Evolutionary conservation across 306 rosid genomes (phyloP), one percentile per base, ranked within the genome.

Genomic region (Carpinus fangiana): DNA sequence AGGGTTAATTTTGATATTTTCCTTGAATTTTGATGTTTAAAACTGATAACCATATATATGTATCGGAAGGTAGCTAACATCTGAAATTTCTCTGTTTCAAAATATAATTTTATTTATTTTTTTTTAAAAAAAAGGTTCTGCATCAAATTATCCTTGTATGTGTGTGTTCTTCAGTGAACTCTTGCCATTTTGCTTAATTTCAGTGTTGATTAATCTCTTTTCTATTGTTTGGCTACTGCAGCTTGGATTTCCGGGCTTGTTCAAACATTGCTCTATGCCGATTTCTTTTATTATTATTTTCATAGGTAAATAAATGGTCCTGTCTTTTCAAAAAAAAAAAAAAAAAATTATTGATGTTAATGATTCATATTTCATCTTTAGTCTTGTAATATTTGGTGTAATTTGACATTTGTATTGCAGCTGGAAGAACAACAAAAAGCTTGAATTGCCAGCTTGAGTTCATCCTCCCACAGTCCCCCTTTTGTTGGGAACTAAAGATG

Each of bases 261-360:
- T 77, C 98, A 93, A 83, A 93, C 98, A 23, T 76, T 91, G 85
- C 87, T 93, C 13, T 93, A 93, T 76, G 97, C 91, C 51, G 98
- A 93, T 79, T 93, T 93, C 89, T 93, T 93, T 89, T 93, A 93
- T 74, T 93, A 93, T 81, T 93, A 91, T 80, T 90, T 90, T 86
- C 87, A 90, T 81, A 93, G 98, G 98, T 90, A 87, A 75, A n/a
- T 90, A 87, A 75, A n/a, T 73, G 75, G 17, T 11, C 80, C 53
- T 26, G 16, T 70, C 21, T 68, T 57, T 70, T 68, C 14, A 23
- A 23, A 23, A 23, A 23, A 23, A 23, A 23, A 23, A 23, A 23
- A 23, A 0, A 23, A 23, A 0, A 23, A 23, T 23, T 0, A 23
- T 2, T 72, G 78, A 4, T 43, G 57, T 8, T 56, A 48, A 36